Base-by-base conservation (phyloP, 352 stramenopile genomes). In the Globisporangium cystogenes region DNA sequence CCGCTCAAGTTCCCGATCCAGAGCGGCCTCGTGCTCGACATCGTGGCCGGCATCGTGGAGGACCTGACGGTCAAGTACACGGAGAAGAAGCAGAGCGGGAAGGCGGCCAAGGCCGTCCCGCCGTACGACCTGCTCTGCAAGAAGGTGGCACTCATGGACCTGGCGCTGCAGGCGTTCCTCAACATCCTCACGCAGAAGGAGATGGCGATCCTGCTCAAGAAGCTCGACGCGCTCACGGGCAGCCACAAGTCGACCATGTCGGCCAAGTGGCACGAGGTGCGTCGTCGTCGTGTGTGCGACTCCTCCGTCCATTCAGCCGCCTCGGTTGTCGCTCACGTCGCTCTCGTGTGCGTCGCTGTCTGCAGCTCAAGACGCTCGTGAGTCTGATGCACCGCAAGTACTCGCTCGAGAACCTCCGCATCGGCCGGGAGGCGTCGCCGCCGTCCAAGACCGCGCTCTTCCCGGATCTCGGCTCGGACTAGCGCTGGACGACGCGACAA, bases 301-400 rank as follows among this genome's bases (percentile, higher is more conserved):
- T n/a, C n/a, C n/a, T n/a, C n/a, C n/a, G n/a, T n/a, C n/a, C n/a
- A n/a, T n/a, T n/a, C n/a, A n/a, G n/a, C n/a, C n/a, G n/a, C n/a
- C n/a, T n/a, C n/a, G n/a, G n/a, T n/a, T n/a, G n/a, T n/a, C n/a
- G n/a, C n/a, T 31, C 27, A 31, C 27, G 10, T 36, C 11, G 31
- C n/a, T n/a, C n/a, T 36, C 12, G 31, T 36, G 31, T 36, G 27
- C 27, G 7, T 31, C 27, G 8, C 15, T 11, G 14, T 36, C 11
- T 36, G 20, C 44, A 82, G 71, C 65, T 93, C 33, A 91, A 93
- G 68, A 93, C 82, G 21, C 73, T 93, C 11, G 69, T 93, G 47
- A 86, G 72, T 52, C 63, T 93, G 29, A 93, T 91, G 80, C 80
- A 84, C 48, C 80, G 80, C 61, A 93, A 93, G 55, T 93, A 93